A percentile compares a stretch with the other conserved stretches of the same genome.
Evolutionary conservation across 2,329 filamentous ascomycete genomes (phyloP).

Genomic region (Paecilomyces formosus): DNA sequence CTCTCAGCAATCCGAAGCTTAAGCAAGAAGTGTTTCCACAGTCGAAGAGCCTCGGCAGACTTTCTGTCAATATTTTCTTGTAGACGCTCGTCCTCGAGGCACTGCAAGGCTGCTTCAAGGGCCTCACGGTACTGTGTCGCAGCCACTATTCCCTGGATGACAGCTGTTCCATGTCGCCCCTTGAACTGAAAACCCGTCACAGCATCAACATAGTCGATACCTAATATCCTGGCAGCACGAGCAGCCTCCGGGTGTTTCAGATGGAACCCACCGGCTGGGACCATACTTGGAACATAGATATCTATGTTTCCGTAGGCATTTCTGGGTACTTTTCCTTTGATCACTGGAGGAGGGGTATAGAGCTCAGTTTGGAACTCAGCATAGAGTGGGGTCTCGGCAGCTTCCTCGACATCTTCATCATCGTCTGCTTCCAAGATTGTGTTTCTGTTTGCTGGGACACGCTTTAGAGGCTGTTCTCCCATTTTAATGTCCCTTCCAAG

Average conservation of each 20-base stretch:
- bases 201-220: slow-evolving; percentile 81
- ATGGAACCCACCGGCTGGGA: slow-evolving; percentile 53
- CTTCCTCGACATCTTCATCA: slow-evolving; percentile 37
- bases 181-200: slow-evolving; percentile 86
- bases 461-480: slow-evolving; percentile 76
- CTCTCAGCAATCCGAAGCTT: slow-evolving; percentile 64
- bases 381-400: slow-evolving; percentile 52
- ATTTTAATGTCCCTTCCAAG: slow-evolving; percentile 71
- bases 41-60: slow-evolving; percentile 41
- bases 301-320: slow-evolving; percentile 59
- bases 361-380: slow-evolving; percentile 57
- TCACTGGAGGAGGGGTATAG: slow-evolving; percentile 69
- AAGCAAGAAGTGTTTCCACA: slow-evolving; percentile 55
- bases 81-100: slow-evolving; percentile 58
- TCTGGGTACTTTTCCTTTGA: slow-evolving; percentile 60
- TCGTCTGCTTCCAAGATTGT: slow-evolving; percentile 23
- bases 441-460: slow-evolving; percentile 47
- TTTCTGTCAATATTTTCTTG: slow-evolving; percentile 54
- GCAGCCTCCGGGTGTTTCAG: slow-evolving; percentile 52
- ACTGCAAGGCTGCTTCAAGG: slow-evolving; percentile 60
- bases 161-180: slow-evolving; percentile 76
- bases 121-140: slow-evolving; percentile 65
- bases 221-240: slow-evolving; percentile 65
- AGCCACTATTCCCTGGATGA: slow-evolving; percentile 71
- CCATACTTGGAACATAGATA: slow-evolving; percentile 57